Evolutionary conservation across 768 basidiomycete species (phyloP).

Genomic region (Pleurotus djamor): DNA sequence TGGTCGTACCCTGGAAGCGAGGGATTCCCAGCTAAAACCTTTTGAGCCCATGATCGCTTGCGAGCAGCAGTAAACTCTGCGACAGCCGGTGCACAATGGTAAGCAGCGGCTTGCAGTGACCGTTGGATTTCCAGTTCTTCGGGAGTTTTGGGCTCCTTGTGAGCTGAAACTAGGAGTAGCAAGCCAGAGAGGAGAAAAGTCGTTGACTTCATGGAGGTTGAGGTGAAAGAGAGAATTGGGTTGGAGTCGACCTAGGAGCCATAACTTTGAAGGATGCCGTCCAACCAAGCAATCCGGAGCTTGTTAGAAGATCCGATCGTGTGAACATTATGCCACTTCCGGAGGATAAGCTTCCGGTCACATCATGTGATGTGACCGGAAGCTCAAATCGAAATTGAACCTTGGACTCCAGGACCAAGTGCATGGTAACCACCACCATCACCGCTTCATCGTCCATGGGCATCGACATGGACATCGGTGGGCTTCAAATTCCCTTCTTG

Average conservation of each 20-base stretch:
- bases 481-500: not conserved
- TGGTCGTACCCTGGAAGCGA: slow-evolving; percentile 35
- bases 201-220: not conserved
- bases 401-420: too few species aligned
- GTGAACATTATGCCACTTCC: too few species aligned
- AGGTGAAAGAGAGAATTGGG: not conserved
- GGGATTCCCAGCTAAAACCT: slow-evolving; percentile 37
- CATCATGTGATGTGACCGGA: too few species aligned
- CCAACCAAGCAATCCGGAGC: not conserved
- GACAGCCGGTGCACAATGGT: slow-evolving; percentile 52
- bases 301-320: too few species aligned
- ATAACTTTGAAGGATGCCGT: not conserved
- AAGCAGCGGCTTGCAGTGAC: slow-evolving; percentile 48
- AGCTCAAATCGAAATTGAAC: too few species aligned
- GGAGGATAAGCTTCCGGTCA: too few species aligned
- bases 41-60: slow-evolving; percentile 44
- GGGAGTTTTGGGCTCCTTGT: slow-evolving; percentile 40
- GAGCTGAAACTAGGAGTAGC: slow-evolving; percentile 23
- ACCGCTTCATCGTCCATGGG: too few species aligned
- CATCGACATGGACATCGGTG: too few species aligned
- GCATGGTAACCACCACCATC: too few species aligned
- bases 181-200: slow-evolving; percentile 17
- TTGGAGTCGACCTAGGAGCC: not conserved
- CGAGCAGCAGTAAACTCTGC: slow-evolving; percentile 48
- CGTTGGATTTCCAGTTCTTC: slow-evolving; percentile 47